Evolutionary conservation across 2,329 filamentous ascomycete genomes (phyloP), one percentile per base, ranked within the genome.

Genomic region (Aureobasidium musti): DNA sequence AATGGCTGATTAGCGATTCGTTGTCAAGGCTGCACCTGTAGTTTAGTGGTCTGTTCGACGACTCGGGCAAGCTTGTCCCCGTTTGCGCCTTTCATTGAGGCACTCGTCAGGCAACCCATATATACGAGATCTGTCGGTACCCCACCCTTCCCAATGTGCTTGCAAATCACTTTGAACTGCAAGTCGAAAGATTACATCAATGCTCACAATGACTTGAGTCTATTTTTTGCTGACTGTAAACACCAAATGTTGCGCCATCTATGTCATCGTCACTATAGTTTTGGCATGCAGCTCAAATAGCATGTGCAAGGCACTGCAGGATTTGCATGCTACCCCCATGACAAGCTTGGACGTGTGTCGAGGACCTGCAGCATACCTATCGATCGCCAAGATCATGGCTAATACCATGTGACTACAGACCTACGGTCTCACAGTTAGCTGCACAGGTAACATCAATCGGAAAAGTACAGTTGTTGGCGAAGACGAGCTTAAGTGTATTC

Each of bases 361-460:
- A 61, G 57, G 57, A 61, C 57, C 57, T 61, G 57, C 57, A 61
- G 41, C 41, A 23, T 28, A 28, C n/a, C 30, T 19, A 26, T 23
- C 43, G 45, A 35, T 47, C 41, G 41, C 57, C 43, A 49, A 47
- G 57, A 30, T 28, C 23, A 61, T 37, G 41, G 41, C 57, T 37
- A 61, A 11, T 4, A n/a, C 30, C 57, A 61, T 61, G 57, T 49
- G 43, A 61, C 30, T 35, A 49, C 13, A 7, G 5, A 33, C 30
- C 5, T 33, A 35, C 11, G 7, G 1, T 11, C 33, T 35, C 33
- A 35, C n/a, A 35, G 3, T 10, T 3, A 39, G 2, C 35, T 39
- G 13, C 13, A n/a, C n/a, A n/a, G 35, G 35, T 39, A 5, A 17
- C 35, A 39, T 2, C 10, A 21, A 5, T 23, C 17, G 2, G 1